Evolutionary conservation across 345 rosid genomes (phyloP).

Genomic region (Euphorbia pulcherrima): DNA sequence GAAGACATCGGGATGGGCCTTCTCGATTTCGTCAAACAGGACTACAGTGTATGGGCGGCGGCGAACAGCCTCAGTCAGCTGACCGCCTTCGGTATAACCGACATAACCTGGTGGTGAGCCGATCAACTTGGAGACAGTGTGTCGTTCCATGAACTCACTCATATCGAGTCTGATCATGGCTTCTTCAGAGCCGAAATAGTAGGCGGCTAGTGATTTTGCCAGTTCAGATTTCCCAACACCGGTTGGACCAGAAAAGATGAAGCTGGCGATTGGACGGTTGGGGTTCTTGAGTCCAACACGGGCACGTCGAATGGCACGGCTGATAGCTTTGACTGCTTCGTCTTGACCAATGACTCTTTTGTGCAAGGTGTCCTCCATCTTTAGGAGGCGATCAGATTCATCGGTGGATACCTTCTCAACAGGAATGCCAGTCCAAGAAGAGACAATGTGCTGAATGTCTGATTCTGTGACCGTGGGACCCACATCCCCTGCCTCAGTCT

Average conservation of each 20-base stretch:
- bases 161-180: slow-evolving; percentile 96
- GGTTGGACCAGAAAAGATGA: slow-evolving; percentile 99
- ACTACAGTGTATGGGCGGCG: slow-evolving; percentile 92
- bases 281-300: slow-evolving; percentile 99
- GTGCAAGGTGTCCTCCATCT: slow-evolving; percentile 96
- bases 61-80: slow-evolving; percentile 91
- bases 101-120: slow-evolving; percentile 99
- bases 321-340: slow-evolving; percentile 91
- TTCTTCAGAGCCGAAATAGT: slow-evolving; percentile 95
- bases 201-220: slow-evolving; percentile 91
- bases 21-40: slow-evolving; percentile 93
- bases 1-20: slow-evolving; percentile 98
- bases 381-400: slow-evolving; percentile 88
- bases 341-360: slow-evolving; percentile 93
- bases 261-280: slow-evolving; percentile 90
- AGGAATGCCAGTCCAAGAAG: slow-evolving; percentile 97
- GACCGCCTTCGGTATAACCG: slow-evolving; percentile 97
- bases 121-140: slow-evolving; percentile 91
- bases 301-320: slow-evolving; percentile 94
- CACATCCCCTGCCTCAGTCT: slow-evolving; percentile 77
- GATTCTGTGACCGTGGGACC: slow-evolving; percentile 80
- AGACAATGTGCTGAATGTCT: slow-evolving; percentile 91
- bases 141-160: slow-evolving; percentile 99
- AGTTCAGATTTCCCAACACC: slow-evolving; percentile 99
- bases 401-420: slow-evolving; percentile 95